Evolutionary conservation across 805 yeast species (phyloP).

Genomic region (Candida quercuum): DNA sequence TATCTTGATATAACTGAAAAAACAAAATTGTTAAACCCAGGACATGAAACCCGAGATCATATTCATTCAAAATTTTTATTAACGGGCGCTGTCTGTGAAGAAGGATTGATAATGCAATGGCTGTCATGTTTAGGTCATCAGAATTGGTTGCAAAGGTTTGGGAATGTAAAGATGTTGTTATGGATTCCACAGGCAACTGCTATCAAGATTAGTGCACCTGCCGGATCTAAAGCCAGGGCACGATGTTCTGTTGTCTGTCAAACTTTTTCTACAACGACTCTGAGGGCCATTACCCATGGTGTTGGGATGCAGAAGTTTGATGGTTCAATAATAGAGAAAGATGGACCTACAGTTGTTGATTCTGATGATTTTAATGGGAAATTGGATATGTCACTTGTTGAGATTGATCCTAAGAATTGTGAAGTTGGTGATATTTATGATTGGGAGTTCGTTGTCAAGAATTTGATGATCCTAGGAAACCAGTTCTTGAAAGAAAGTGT

Average conservation of each 20-base stretch:
- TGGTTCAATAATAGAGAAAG: slow-evolving; percentile 12
- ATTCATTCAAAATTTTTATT: slow-evolving; percentile 52
- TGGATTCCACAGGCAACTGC: slow-evolving; percentile 62
- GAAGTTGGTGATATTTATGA: slow-evolving; percentile 42
- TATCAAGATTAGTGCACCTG: slow-evolving; percentile 53
- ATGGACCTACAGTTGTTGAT: slow-evolving; percentile 28
- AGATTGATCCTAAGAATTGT: slow-evolving; percentile 43
- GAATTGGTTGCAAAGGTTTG: slow-evolving; percentile 71
- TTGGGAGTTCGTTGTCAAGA: slow-evolving; percentile 64
- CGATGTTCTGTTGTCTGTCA: slow-evolving; percentile 63
- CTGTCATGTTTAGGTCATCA: slow-evolving; percentile 57
- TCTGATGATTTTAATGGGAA: slow-evolving; percentile 25
- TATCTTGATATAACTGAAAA: slow-evolving; percentile 43
- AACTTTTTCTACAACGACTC: slow-evolving; percentile 50
- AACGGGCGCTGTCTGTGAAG: slow-evolving; percentile 58
- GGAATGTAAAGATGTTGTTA: slow-evolving; percentile 69
- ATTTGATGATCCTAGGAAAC: slow-evolving; percentile 44
- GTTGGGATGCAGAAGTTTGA: slow-evolving; percentile 18
- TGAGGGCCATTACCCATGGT: slow-evolving; percentile 45
- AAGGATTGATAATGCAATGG: slow-evolving; percentile 71
- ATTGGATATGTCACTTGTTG: slow-evolving; percentile 38
- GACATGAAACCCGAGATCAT: slow-evolving; percentile 28
- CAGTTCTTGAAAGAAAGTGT: slow-evolving; percentile 42
- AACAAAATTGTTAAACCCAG: slow-evolving; percentile 39
- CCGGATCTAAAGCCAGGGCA: slow-evolving; percentile 47